phyloP scores from a whole-genome alignment of 1,284 basidiomycete species.

The Puccinia coronata region DNA sequence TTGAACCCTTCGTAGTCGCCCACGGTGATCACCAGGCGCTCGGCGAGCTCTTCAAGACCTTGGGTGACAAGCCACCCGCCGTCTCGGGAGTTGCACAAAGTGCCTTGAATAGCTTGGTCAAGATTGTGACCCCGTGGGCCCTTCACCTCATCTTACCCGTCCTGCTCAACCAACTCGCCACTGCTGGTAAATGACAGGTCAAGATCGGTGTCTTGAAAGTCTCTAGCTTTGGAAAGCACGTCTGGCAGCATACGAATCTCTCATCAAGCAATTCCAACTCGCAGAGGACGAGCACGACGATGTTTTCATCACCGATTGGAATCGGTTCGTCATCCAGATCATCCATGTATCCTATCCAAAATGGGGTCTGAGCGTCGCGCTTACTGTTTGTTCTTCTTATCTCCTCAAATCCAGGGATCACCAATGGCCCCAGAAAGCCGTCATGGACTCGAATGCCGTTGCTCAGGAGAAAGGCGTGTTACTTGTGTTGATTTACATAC shows the following conservation, averaged over 20 bases:
- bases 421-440: conserved; percentile 47
- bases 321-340: conserved; percentile 26
- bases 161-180: conserved; percentile 92
- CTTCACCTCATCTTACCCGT: conserved; percentile 79
- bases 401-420: conserved; percentile 18
- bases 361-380: neutral
- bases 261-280: conserved; percentile 49
- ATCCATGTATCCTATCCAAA: neutral
- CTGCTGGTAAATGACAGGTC: conserved; percentile 98
- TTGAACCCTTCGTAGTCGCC: conserved; percentile 86
- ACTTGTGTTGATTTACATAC: conserved; percentile 78
- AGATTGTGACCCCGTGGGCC: conserved; percentile 88
- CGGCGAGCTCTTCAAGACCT: conserved; percentile 80
- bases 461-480: conserved; percentile 97
- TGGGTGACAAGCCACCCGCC: conserved; percentile 87
- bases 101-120: conserved; percentile 76
- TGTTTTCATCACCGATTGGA: conserved; percentile 46
- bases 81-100: conserved; percentile 80
- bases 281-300: conserved; percentile 47
- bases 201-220: conserved; percentile 85
- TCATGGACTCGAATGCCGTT: conserved; percentile 87
- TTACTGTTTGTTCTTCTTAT: no score
- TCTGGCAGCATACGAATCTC: conserved; percentile 44
- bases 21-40: conserved; percentile 71
- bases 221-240: conserved; percentile 60